Percentiles rank a stretch among this genome's conserved stretches.
These are phyloP conservation scores for Talaromyces ruber DNA, from an alignment of 495 filamentous ascomycete genomes.

Conservation along the genomic window DNA sequence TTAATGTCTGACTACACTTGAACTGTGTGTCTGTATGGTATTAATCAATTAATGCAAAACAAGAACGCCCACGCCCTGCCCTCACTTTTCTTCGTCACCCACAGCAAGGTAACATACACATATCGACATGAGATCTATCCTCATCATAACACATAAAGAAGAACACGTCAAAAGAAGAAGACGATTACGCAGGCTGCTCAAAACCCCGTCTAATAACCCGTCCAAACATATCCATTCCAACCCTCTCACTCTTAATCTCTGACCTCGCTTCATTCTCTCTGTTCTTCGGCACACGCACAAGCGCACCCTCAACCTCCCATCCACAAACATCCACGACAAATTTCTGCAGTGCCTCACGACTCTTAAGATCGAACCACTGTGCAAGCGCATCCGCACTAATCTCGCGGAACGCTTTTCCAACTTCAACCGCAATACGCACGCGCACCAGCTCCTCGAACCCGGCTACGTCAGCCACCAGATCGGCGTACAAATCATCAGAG, in stretches of 20 bases:
- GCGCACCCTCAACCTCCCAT: constrained; percentile 65
- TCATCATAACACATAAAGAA: neutral
- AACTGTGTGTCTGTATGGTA: neutral
- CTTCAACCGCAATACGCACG: constrained; percentile 79
- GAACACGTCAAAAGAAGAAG: neutral
- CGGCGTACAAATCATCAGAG: constrained; percentile 91
- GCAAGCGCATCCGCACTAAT: constrained; percentile 68
- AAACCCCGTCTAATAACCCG: constrained; percentile 81
- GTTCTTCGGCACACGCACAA: constrained; percentile 76
- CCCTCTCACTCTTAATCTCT: constrained; percentile 90
- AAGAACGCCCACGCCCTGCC: neutral
- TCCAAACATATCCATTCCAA: constrained; percentile 68
- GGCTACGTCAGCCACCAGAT: constrained; percentile 84
- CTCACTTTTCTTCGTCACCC: neutral
- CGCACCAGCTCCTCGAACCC: constrained; percentile 97
- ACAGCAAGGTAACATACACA: neutral
- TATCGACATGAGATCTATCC: constrained; percentile 5
- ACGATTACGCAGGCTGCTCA: constrained; percentile 69
- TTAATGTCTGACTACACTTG: neutral
- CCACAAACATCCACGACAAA: constrained; percentile 79
- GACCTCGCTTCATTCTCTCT: constrained; percentile 98
- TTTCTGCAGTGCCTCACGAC: constrained; percentile 59
- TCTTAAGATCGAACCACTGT: constrained; percentile 75
- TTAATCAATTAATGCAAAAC: neutral
- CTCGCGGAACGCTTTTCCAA: constrained; percentile 82